Evolutionary conservation across 331 rosid species (phyloP).

Genomic region (Prunus yedoensis): DNA sequence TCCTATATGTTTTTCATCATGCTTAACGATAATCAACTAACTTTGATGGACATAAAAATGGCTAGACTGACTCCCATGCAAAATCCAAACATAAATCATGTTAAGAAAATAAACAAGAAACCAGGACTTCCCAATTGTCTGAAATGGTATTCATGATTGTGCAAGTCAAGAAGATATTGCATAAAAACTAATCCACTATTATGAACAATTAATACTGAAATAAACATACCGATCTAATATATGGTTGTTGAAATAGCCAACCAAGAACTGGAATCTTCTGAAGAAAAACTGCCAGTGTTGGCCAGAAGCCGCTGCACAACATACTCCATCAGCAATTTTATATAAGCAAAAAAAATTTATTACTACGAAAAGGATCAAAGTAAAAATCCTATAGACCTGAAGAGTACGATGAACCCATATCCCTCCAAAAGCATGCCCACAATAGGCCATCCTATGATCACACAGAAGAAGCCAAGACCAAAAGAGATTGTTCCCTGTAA

Average conservation of each 20-base stretch:
- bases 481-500: slow-evolving; percentile 89
- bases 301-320: slow-evolving; percentile 94
- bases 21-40: neutral
- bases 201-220: neutral
- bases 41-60: neutral
- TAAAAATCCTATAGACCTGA: slow-evolving; percentile 57
- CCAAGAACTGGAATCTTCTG: slow-evolving; percentile 94
- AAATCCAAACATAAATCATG: neutral
- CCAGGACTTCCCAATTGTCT: neutral
- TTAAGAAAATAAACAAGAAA: neutral
- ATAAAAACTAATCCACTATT: neutral
- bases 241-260: slow-evolving; percentile 91
- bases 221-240: slow-evolving; percentile 69
- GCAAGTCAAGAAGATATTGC: neutral
- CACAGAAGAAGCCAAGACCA: slow-evolving; percentile 79
- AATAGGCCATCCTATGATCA: slow-evolving; percentile 93
- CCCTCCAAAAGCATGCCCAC: slow-evolving; percentile 91
- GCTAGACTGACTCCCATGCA: neutral
- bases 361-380: slow-evolving; percentile 2
- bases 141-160: neutral
- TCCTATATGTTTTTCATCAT: neutral
- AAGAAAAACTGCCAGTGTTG: slow-evolving; percentile 79
- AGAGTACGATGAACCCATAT: slow-evolving; percentile 87
- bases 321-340: slow-evolving; percentile 37
- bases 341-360: slow-evolving; percentile 1